Percentiles rank a stretch among this genome's conserved stretches.
phyloP scores from a whole-genome alignment of 2,329 filamentous ascomycete genomes.

The Knoxdaviesia capensis region DNA sequence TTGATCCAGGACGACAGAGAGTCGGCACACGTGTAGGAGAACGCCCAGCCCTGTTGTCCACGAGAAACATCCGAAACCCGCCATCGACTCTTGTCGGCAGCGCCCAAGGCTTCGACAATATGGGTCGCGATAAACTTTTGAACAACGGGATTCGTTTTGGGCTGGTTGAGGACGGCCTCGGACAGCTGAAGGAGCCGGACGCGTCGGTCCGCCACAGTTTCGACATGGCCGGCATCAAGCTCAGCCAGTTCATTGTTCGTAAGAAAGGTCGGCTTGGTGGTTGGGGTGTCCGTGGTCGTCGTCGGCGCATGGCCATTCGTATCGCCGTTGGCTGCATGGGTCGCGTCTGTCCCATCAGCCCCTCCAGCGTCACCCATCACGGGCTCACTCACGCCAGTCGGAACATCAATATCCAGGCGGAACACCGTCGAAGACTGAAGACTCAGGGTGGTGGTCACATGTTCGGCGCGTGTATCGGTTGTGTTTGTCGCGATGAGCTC shows the following conservation, averaged over 20 bases:
- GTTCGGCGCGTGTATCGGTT: constrained; percentile 26
- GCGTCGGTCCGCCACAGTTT: too few species aligned
- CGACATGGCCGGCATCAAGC: too few species aligned
- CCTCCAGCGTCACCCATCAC: too few species aligned
- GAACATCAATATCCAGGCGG: too few species aligned
- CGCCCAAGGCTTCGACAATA: constrained; percentile 21
- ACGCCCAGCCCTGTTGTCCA: constrained; percentile 27
- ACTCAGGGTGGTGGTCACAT: constrained; percentile 21
- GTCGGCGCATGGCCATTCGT: constrained; percentile 3
- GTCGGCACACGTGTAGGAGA: constrained; percentile 31
- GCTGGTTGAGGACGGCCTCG: constrained; percentile 27
- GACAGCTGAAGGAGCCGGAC: too few species aligned
- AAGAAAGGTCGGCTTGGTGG: constrained; percentile 10
- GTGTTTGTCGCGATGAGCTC: constrained; percentile 19
- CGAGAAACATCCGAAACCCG: constrained; percentile 21
- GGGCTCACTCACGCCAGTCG: too few species aligned
- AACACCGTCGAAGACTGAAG: too few species aligned
- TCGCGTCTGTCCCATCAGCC: constrained; percentile 4
- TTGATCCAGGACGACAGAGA: constrained; percentile 30
- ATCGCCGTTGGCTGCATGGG: constrained; percentile 4
- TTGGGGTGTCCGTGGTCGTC: constrained; percentile 17
- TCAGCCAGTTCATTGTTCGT: too few species aligned
- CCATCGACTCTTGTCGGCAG: constrained; percentile 29
- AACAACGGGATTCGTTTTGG: constrained; percentile 22
- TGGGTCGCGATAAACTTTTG: constrained; percentile 29